These are phyloP conservation scores for Ciborinia camelliae DNA, from an alignment of 2,329 filamentous ascomycete genomes.

Conservation along the genomic window DNA sequence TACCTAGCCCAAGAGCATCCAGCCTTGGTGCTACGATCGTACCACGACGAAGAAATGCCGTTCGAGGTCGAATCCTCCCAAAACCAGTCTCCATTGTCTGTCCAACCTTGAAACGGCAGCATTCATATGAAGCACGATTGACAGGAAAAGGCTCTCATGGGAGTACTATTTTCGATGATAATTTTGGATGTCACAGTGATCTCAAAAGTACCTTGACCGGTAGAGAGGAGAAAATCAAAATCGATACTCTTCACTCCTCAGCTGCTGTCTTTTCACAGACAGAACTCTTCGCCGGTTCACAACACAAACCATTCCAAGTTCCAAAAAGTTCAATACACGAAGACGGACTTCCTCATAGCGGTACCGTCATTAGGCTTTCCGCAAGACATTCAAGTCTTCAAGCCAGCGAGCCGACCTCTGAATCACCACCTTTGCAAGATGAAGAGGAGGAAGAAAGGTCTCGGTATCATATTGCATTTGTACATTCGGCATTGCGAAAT, in stretches of 20 bases:
- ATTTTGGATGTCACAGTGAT: not conserved
- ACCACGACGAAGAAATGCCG: conserved; percentile 8
- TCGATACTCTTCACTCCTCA: not conserved
- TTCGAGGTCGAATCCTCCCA: conserved; percentile 8
- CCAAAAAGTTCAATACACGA: not conserved
- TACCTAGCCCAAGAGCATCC: conserved; percentile 4
- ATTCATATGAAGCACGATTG: not conserved
- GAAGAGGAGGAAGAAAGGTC: not conserved
- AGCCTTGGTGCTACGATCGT: conserved; percentile 2
- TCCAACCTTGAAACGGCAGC: not conserved
- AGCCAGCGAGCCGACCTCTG: not conserved
- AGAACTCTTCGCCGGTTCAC: not conserved
- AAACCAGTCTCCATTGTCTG: not conserved
- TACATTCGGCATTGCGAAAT: conserved; percentile 7
- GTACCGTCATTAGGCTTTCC: conserved; percentile 6
- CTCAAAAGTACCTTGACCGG: not conserved
- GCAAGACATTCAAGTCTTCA: conserved; percentile 11
- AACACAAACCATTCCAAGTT: not conserved
- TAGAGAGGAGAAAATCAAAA: not conserved
- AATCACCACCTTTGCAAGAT: not conserved
- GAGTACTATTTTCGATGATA: not conserved
- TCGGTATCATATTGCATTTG: conserved; percentile 1
- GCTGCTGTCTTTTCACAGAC: not conserved
- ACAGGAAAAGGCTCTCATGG: not conserved
- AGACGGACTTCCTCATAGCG: not conserved